Conservation (phyloP, 1,284 basidiomycete species). For the Cutaneotrichosporon spelunceum region DNA sequence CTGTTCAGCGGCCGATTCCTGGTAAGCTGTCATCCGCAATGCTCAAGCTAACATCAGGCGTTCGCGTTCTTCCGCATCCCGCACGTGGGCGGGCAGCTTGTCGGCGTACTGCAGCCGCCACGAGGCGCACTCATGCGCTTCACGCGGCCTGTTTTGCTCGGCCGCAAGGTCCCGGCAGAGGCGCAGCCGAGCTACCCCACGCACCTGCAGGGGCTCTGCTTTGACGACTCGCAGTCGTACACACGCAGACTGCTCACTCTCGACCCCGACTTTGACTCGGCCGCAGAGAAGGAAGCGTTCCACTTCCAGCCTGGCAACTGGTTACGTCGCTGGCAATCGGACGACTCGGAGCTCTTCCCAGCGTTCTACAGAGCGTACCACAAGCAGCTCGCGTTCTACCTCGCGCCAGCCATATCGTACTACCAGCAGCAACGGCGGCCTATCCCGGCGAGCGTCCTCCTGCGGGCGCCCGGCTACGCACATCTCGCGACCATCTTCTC, state of each 20-base stretch:
- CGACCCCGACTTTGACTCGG: conserved; percentile 35
- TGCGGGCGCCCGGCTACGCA: conserved; percentile 54
- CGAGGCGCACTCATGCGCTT: conserved; percentile 52
- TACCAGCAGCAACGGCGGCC: conserved; percentile 40
- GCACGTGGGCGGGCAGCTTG: conserved; percentile 55
- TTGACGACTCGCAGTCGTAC: conserved; percentile 49
- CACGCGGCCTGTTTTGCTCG: conserved; percentile 35
- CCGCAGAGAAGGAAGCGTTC: conserved; percentile 50
- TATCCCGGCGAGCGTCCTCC: conserved; percentile 43
- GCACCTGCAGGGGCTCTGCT: conserved; percentile 45
- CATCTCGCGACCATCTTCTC: conserved; percentile 52
- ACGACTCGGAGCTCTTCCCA: conserved; percentile 57
- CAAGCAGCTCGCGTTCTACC: conserved; percentile 53
- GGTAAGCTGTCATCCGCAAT: conserved; percentile 32
- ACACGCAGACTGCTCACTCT: conserved; percentile 38
- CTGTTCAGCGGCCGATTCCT: conserved; percentile 54
- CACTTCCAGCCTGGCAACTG: conserved; percentile 53
- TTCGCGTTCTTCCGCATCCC: conserved; percentile 57
- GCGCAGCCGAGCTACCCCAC: conserved; percentile 40
- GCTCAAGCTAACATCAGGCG: conserved; percentile 31
- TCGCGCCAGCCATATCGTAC: conserved; percentile 47
- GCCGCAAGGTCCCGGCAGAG: conserved; percentile 23
- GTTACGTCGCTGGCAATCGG: conserved; percentile 53
- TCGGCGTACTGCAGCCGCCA: conserved; percentile 54
- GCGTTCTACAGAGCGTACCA: conserved; percentile 58